These are phyloP conservation scores for Pterocarpus macrocarpus DNA, from an alignment of 306 rosid genomes.

Conservation along the genomic window DNA sequence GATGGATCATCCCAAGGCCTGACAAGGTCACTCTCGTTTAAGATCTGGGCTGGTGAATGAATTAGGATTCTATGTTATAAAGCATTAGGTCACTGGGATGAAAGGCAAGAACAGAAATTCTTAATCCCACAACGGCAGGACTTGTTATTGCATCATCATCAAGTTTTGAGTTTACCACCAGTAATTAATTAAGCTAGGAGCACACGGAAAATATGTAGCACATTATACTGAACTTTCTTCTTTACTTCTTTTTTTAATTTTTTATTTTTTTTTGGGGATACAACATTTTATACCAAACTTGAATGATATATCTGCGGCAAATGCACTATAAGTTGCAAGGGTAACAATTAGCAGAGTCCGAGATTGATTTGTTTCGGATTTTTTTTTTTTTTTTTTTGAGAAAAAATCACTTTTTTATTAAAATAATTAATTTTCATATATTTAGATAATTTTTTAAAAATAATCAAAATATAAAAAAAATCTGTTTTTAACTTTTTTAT, in stretches of 20 bases:
- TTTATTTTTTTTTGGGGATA: background rate
- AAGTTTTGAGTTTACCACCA: background rate
- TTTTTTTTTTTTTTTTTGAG: too few species aligned
- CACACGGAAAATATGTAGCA: too few species aligned
- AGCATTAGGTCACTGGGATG: background rate
- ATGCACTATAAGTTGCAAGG: background rate
- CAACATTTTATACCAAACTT: background rate
- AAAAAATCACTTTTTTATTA: too few species aligned
- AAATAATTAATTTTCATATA: too few species aligned
- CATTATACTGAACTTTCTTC: too few species aligned
- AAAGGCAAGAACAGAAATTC: background rate
- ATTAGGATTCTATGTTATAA: conserved; percentile 22
- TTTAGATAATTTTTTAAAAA: too few species aligned
- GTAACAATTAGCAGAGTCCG: background rate
- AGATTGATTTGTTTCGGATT: background rate
- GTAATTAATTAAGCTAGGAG: background rate
- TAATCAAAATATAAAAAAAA: too few species aligned
- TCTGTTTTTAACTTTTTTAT: too few species aligned
- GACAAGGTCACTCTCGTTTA: conserved; percentile 37
- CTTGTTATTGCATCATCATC: background rate
- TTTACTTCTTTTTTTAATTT: background rate
- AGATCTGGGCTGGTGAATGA: conserved; percentile 38
- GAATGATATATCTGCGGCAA: background rate
- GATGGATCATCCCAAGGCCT: conserved; percentile 24
- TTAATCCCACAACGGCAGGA: background rate